Evolutionary conservation across 2,329 filamentous ascomycete genomes (phyloP).

Genomic region (Xylaria sp.): DNA sequence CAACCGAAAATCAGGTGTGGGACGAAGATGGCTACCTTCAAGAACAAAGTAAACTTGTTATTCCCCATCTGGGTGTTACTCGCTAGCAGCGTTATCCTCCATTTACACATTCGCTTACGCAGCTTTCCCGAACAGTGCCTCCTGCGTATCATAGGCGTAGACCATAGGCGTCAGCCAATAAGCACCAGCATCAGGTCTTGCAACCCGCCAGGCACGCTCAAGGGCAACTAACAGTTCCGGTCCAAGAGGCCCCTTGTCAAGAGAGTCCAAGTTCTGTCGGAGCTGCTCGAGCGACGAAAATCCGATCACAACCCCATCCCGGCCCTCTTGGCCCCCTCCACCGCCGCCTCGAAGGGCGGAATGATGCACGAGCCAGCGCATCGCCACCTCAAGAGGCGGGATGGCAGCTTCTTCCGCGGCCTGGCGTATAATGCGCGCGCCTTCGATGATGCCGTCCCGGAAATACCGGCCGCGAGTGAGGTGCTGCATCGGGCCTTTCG

Average conservation of each 20-base stretch:
- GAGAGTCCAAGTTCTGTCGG: constrained; percentile 63
- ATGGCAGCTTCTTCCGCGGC: constrained; percentile 73
- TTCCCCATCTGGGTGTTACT: too few species aligned
- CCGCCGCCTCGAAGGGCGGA: constrained; percentile 62
- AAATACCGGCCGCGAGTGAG: constrained; percentile 75
- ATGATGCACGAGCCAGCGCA: constrained; percentile 79
- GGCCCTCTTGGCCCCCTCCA: constrained; percentile 50
- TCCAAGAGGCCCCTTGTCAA: constrained; percentile 76
- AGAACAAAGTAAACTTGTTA: too few species aligned
- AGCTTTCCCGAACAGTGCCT: constrained; percentile 63
- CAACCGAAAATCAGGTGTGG: too few species aligned
- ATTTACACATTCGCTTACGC: too few species aligned
- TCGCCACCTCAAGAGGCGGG: constrained; percentile 74
- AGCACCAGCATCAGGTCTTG: constrained; percentile 64
- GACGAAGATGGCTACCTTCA: too few species aligned
- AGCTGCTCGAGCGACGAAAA: constrained; percentile 66
- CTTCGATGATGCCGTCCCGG: constrained; percentile 69
- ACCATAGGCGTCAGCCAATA: constrained; percentile 69
- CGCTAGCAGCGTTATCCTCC: too few species aligned
- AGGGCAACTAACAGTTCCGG: constrained; percentile 77
- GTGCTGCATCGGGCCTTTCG: constrained; percentile 44
- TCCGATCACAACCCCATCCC: constrained; percentile 68
- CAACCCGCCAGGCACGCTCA: constrained; percentile 77
- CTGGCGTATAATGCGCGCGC: constrained; percentile 72
- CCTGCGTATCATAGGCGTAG: constrained; percentile 72